Evolutionary conservation across 495 filamentous ascomycete genomes (phyloP).

Genomic region (Annulohypoxylon stygium): DNA sequence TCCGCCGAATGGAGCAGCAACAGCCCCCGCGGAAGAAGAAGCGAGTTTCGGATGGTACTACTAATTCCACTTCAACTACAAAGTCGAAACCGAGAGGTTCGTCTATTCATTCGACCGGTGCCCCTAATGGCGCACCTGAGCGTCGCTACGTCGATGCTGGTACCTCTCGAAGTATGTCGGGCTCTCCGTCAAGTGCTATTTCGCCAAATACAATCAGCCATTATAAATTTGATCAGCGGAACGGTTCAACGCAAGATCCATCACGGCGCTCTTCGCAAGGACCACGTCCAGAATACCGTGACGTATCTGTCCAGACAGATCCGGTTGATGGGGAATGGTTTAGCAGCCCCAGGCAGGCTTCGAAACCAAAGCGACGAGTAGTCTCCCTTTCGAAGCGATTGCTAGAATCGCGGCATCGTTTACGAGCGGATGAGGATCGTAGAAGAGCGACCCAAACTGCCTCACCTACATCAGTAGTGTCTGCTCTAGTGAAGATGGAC

Average conservation of each 20-base stretch:
- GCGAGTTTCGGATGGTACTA: slow-evolving; percentile 69
- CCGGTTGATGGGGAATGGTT: slow-evolving; percentile 61
- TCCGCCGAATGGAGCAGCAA: slow-evolving; percentile 74
- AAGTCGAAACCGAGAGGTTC: slow-evolving; percentile 57
- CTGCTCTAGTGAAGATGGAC: slow-evolving; percentile 52
- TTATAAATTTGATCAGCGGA: slow-evolving; percentile 39
- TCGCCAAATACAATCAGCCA: slow-evolving; percentile 52
- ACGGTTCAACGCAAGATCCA: slow-evolving; percentile 30
- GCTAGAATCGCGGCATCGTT: slow-evolving; percentile 59
- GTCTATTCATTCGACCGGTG: slow-evolving; percentile 51
- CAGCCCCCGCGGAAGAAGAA: slow-evolving; percentile 72
- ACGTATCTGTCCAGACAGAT: slow-evolving; percentile 65
- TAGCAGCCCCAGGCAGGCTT: slow-evolving; percentile 41
- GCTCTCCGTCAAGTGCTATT: slow-evolving; percentile 58
- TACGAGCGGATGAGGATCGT: slow-evolving; percentile 55
- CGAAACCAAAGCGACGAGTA: slow-evolving; percentile 56
- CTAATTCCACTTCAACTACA: slow-evolving; percentile 42
- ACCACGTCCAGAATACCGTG: slow-evolving; percentile 57
- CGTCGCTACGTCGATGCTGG: slow-evolving; percentile 64
- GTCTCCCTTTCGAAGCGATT: slow-evolving; percentile 63
- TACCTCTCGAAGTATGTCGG: slow-evolving; percentile 62
- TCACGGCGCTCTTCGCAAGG: slow-evolving; percentile 53
- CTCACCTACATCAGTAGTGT: slow-evolving; percentile 38
- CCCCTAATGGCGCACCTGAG: slow-evolving; percentile 52
- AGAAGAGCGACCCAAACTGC: slow-evolving; percentile 37